These are phyloP conservation scores for Trichocladium uniseriatum DNA, from an alignment of 495 filamentous ascomycete species.

Conservation along the genomic window DNA sequence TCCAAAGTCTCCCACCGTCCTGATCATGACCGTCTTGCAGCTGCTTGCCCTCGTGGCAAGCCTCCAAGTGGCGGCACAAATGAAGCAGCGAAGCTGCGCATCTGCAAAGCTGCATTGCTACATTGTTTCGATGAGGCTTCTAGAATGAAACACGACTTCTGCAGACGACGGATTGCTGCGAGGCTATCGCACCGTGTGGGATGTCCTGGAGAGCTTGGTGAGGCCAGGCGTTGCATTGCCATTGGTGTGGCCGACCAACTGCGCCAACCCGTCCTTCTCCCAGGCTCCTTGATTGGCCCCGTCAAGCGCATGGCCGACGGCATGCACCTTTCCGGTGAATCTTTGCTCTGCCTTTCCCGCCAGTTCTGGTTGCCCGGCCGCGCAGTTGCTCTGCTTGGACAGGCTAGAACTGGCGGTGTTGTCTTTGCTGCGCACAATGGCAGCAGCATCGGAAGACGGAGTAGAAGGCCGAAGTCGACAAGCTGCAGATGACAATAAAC, in stretches of 20 bases:
- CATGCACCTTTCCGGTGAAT: slow-evolving; percentile 21
- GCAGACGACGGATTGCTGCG: slow-evolving; percentile 8
- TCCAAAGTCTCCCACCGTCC: neutral
- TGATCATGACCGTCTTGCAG: slow-evolving; percentile 1
- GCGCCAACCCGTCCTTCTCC: slow-evolving; percentile 8
- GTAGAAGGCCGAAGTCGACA: slow-evolving; percentile 6
- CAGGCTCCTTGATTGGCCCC: slow-evolving; percentile 14
- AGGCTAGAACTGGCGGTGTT: slow-evolving; percentile 1
- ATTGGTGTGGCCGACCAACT: slow-evolving; percentile 16
- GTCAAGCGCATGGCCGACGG: slow-evolving; percentile 10
- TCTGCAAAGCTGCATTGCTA: slow-evolving; percentile 1
- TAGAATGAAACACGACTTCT: slow-evolving; percentile 10
- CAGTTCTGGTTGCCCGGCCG: slow-evolving; percentile 6
- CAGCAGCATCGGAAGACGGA: neutral
- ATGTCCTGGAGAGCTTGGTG: slow-evolving; percentile 5
- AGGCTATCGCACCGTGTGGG: slow-evolving; percentile 15
- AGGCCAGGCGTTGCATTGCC: slow-evolving; percentile 8
- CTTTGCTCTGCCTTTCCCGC: slow-evolving; percentile 6
- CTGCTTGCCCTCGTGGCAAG: slow-evolving; percentile 12
- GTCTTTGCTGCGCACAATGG: neutral
- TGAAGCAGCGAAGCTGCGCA: neutral
- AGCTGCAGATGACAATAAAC: slow-evolving; percentile 12
- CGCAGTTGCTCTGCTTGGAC: neutral
- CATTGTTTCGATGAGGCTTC: slow-evolving; percentile 14
- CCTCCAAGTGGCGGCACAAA: slow-evolving; percentile 8